Conservation (phyloP, 2,329 filamentous ascomycete species). For the Pseudofabraea citricarpa region DNA sequence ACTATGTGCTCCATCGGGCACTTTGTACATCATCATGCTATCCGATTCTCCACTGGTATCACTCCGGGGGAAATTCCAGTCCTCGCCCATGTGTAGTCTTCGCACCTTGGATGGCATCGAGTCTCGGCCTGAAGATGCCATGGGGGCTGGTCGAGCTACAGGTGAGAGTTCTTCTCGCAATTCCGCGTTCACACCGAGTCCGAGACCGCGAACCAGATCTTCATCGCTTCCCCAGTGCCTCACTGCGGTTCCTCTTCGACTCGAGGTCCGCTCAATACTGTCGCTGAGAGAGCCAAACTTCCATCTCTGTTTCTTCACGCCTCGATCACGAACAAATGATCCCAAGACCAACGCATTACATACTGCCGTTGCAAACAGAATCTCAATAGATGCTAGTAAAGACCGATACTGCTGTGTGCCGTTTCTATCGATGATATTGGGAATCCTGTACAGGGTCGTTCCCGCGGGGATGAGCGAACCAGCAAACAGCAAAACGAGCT, state of each 20-base stretch:
- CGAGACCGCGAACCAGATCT: constrained; percentile 77
- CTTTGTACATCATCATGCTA: constrained; percentile 32
- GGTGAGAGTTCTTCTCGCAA: constrained; percentile 33
- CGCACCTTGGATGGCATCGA: constrained; percentile 15
- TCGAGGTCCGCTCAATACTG: constrained; percentile 51
- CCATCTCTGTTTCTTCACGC: constrained; percentile 85
- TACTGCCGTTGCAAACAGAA: constrained; percentile 80
- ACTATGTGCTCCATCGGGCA: constrained; percentile 13
- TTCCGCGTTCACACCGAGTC: constrained; percentile 58
- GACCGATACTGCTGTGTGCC: constrained; percentile 85
- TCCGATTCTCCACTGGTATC: constrained; percentile 36
- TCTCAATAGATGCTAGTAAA: constrained; percentile 82
- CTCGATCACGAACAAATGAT: constrained; percentile 86
- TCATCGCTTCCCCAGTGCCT: constrained; percentile 84
- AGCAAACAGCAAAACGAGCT: constrained; percentile 76
- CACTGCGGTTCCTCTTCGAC: constrained; percentile 43
- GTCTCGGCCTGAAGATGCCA: constrained; percentile 21
- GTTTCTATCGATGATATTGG: constrained; percentile 63
- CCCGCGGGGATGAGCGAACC: constrained; percentile 75
- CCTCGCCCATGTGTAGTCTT: constrained; percentile 9
- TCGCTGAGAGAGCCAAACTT: constrained; percentile 55
- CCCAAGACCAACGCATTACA: constrained; percentile 88
- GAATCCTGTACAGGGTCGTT: constrained; percentile 78
- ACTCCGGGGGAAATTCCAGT: constrained; percentile 25
- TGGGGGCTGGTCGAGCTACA: constrained; percentile 24